These are phyloP conservation scores for Hemerocallis citrina DNA, from an alignment of 106 monocot species.

Conservation along the genomic window DNA sequence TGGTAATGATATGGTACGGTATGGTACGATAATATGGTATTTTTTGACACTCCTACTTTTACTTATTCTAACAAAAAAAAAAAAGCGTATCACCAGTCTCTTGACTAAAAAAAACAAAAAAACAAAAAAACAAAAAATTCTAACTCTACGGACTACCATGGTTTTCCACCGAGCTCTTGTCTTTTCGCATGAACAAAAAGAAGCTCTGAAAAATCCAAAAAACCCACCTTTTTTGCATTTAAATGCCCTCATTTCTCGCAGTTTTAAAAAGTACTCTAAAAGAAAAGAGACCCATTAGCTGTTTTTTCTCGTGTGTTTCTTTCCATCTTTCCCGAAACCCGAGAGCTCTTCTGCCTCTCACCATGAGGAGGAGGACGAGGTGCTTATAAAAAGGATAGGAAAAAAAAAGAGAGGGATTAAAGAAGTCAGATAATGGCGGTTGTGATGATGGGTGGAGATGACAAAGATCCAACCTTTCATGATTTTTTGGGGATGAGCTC, in stretches of 20 bases:
- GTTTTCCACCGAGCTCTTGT: too few species aligned
- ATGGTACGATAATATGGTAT: too few species aligned
- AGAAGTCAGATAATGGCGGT: slow-evolving; percentile 14
- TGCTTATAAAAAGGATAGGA: background rate
- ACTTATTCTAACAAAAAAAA: too few species aligned
- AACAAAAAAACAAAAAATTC: too few species aligned
- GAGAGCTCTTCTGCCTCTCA: background rate
- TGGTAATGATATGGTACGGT: too few species aligned
- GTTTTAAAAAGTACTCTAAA: background rate
- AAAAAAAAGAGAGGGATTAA: too few species aligned
- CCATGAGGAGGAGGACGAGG: background rate
- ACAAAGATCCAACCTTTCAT: slow-evolving; percentile 22
- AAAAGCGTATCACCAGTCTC: too few species aligned
- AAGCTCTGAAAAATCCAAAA: background rate
- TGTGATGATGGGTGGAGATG: slow-evolving; percentile 23
- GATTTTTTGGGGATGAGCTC: slow-evolving; percentile 26
- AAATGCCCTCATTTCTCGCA: background rate
- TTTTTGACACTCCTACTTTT: too few species aligned
- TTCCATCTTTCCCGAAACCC: slow-evolving; percentile 11
- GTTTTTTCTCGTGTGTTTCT: background rate
- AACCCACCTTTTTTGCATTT: background rate
- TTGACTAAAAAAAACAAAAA: too few species aligned
- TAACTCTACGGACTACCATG: too few species aligned
- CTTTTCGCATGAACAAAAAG: slow-evolving; percentile 1
- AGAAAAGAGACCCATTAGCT: slow-evolving; percentile 2